Base-by-base conservation (phyloP, 495 filamentous ascomycete species). In the Corynascus novoguineensis region DNA sequence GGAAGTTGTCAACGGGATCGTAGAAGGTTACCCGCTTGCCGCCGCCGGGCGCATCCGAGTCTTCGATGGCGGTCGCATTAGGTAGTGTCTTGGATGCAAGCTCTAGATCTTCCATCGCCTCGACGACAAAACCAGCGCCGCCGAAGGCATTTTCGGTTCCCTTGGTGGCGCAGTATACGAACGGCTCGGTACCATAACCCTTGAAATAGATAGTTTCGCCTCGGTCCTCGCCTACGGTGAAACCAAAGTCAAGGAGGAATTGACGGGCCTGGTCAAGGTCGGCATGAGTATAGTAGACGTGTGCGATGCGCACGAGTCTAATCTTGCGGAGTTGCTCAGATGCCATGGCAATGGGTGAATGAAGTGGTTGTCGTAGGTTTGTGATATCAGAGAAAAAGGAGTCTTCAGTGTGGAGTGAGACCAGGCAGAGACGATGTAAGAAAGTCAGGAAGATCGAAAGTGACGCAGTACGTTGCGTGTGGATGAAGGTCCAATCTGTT, bases 101-200 rank as follows among this genome's bases (percentile, higher is more conserved):
- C 55, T 78, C 68, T 27, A 84, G 67, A 55, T 84, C 80, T 24
- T 74, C 68, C 47, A 76, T 65, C 8, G 73, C 75, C 32, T 82
- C 78, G 32, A 82, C 81, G 15, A 70, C 68, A 41, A 76, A 83
- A 24, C 64, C 71, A 5, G 70, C 70, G 7, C 81, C 80, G 0
- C 78, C 71, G 59, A 79, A 84, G 34, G 71, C 65, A 37, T 74
- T 32, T 58, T 75, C 75, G 5, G 67, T 65, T 0, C 74, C 74
- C 57, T 78, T 74, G 9, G 52, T 64, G 24, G 74, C 76, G 53
- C 75, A 77, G 50, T 81, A 76, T 5, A 81, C 63, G 57, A 76
- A 83, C 11, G 77, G 80, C 40, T 83, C 79, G 9, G 66, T 66
- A 4, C 81, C 79, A 60, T 80, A 81, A 4, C 81, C 80, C 41